These are phyloP conservation scores for Fusarium sp. DNA, from an alignment of 2,329 filamentous ascomycete genomes.

Conservation along the genomic window DNA sequence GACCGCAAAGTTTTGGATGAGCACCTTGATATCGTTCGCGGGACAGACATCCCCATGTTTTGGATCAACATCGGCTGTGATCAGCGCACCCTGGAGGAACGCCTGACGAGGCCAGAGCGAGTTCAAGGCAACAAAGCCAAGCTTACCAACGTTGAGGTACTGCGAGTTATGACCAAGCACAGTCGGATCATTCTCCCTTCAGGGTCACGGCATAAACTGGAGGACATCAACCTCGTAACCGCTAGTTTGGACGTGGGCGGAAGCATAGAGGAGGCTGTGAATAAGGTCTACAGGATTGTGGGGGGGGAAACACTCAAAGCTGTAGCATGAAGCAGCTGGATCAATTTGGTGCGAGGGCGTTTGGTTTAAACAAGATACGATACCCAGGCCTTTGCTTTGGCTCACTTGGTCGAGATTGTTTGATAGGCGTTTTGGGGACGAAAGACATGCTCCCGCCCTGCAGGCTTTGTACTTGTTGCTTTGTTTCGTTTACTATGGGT, in stretches of 20 bases:
- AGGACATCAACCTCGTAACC: slow-evolving; percentile 1
- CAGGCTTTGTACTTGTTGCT: not conserved
- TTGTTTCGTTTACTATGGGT: not conserved
- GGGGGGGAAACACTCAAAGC: not conserved
- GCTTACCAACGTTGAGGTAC: not conserved
- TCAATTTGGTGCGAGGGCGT: not conserved
- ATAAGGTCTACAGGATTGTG: slow-evolving; percentile 3
- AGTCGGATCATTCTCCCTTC: not conserved
- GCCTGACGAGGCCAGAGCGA: not conserved
- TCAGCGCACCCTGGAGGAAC: not conserved
- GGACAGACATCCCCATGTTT: slow-evolving; percentile 8
- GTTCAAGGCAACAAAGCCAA: not conserved
- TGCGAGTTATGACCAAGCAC: not conserved
- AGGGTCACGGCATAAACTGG: not conserved
- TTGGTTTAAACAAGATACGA: not conserved
- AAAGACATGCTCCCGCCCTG: not conserved
- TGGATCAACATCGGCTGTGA: slow-evolving; percentile 20
- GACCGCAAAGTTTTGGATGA: slow-evolving; percentile 10
- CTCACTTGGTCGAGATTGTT: not conserved
- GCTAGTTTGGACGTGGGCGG: not conserved
- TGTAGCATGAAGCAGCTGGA: not conserved
- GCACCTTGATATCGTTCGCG: not conserved
- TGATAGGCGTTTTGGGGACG: not conserved
- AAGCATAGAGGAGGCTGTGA: not conserved
- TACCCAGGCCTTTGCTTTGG: not conserved